Conservation (phyloP, 148 eudicot genomes). For the Tetragonia tetragonoides region DNA sequence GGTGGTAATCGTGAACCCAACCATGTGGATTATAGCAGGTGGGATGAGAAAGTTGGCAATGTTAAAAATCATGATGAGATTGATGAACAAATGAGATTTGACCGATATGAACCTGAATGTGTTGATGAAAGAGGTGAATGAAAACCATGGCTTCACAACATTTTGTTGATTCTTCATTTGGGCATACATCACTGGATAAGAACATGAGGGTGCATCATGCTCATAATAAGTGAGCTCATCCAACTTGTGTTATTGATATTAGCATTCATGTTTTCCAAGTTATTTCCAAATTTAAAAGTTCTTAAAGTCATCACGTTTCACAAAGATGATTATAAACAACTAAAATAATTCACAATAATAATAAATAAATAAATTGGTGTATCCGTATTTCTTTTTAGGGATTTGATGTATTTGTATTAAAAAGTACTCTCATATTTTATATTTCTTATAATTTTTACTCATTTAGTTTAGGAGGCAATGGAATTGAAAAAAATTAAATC, state of each 20-base stretch:
- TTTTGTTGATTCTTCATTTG: slow-evolving; percentile 6
- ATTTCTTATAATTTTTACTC: too few species aligned
- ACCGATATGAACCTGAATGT: slow-evolving; percentile 49
- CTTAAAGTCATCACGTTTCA: too few species aligned
- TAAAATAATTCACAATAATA: too few species aligned
- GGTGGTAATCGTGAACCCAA: slow-evolving; percentile 22
- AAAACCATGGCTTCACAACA: not conserved
- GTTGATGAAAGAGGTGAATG: slow-evolving; percentile 29
- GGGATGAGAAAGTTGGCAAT: slow-evolving; percentile 39
- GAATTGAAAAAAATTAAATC: too few species aligned
- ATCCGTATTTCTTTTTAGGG: too few species aligned
- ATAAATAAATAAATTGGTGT: too few species aligned
- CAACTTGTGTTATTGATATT: slow-evolving; percentile 36
- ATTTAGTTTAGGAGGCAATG: too few species aligned
- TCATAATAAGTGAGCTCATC: slow-evolving; percentile 11
- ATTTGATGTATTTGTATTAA: too few species aligned
- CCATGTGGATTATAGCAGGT: slow-evolving; percentile 36
- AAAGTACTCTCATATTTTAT: too few species aligned
- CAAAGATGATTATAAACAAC: too few species aligned
- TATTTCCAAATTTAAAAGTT: too few species aligned
- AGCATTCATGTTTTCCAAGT: too few species aligned
- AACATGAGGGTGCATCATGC: slow-evolving; percentile 16
- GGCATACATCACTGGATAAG: slow-evolving; percentile 19
- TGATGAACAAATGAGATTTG: slow-evolving; percentile 33
- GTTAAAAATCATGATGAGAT: slow-evolving; percentile 22